A percentile compares a stretch with the other conserved stretches of the same genome.
Conservation (phyloP, 306 rosid species). For the Cicer pinnatifidum region DNA sequence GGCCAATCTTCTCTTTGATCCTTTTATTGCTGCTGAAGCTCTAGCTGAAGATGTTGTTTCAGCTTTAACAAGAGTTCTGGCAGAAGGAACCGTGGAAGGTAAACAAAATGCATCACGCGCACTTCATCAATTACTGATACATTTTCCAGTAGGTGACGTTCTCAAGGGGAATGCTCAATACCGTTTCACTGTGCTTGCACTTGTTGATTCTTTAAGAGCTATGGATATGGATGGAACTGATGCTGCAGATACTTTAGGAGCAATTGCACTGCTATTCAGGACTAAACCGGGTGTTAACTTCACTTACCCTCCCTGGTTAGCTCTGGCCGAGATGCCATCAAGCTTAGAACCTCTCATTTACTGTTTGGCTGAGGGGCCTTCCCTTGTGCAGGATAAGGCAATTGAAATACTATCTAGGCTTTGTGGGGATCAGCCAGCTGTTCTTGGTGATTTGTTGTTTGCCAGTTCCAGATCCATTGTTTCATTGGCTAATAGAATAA, state of each 20-base stretch:
- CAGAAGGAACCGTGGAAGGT: constrained; percentile 82
- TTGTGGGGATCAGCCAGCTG: constrained; percentile 72
- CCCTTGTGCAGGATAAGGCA: constrained; percentile 81
- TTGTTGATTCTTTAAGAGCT: constrained; percentile 72
- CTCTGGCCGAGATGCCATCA: constrained; percentile 71
- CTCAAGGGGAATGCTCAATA: constrained; percentile 77
- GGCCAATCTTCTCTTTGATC: constrained; percentile 91
- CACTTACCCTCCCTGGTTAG: constrained; percentile 65
- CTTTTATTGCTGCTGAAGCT: constrained; percentile 80
- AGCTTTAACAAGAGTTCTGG: constrained; percentile 78
- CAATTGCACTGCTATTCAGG: constrained; percentile 74
- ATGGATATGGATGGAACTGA: constrained; percentile 68
- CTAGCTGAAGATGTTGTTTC: constrained; percentile 81
- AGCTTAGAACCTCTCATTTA: constrained; percentile 70
- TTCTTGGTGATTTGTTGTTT: constrained; percentile 69
- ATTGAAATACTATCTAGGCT: constrained; percentile 87
- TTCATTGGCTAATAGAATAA: constrained; percentile 78
- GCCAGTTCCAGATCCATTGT: constrained; percentile 62
- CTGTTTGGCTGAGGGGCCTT: constrained; percentile 87
- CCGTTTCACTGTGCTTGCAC: constrained; percentile 72
- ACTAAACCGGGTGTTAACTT: constrained; percentile 67
- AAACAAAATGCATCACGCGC: constrained; percentile 89
- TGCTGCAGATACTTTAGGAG: constrained; percentile 82
- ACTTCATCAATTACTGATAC: constrained; percentile 82
- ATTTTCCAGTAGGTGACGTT: constrained; percentile 75